Base-by-base conservation (phyloP, 495 filamentous ascomycete genomes). In the Xylaria nigripes region DNA sequence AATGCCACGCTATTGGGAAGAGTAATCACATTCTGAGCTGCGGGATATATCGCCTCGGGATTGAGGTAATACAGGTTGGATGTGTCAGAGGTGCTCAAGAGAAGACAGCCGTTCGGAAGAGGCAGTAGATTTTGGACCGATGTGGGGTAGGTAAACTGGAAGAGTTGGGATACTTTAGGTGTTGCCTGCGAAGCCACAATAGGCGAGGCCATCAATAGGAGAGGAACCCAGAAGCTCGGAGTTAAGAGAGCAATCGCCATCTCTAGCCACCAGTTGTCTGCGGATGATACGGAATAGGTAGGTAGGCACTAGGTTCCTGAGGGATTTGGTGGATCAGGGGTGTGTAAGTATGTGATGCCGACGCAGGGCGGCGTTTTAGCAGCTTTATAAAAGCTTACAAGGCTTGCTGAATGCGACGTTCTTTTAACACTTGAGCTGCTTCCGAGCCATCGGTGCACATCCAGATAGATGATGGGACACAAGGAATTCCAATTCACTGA, bases 41-140 rank as follows among this genome's bases (percentile, higher is more conserved):
- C 30, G 18, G 58, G 66, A 22, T 27, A 47, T 0, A 52, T 9
- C 24, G 53, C n/a, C 29, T 40, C 24, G 7, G 68, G 67, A 50
- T 69, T 51, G 40, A 65, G 44, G 15, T 60, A 62, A 29, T 55
- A 70, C 49, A 68, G 34, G 32, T 48, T 18, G 34, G 44, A 23
- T 6, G 40, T 16, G 18, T 19, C 44, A 13, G 78, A 82, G 46
- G 74, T 72, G 12, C 51, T 32, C 13, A 54, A 24, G 10, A 54
- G 44, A 32, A 54, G 51, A 24, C 51, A 48, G 23, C 44, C 44
- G 15, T 54, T 48, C 12, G 51, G 51, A 13, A 54, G 51, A 6
- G 51, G 3, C 34, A 48, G 16, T 12, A 54, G 10, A 24, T 54
- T 45, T 3, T 48, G 8, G 16, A 54, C 25, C 6, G 16, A 15